phyloP scores from a whole-genome alignment of 139 green algal species.

The Deuterostichococcus epilithicus region DNA sequence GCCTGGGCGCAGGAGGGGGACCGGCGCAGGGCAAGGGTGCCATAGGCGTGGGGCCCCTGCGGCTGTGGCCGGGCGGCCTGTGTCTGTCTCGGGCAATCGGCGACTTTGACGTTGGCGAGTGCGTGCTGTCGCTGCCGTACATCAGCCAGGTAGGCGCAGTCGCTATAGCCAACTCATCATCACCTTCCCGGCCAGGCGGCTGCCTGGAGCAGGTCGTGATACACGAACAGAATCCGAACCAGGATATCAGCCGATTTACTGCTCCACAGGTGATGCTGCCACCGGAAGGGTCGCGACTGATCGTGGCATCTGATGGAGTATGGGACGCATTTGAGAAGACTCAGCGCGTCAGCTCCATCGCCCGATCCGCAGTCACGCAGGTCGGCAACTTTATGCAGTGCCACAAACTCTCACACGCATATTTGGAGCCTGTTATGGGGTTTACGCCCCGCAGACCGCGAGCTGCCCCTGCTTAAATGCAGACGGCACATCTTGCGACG shows the following conservation, averaged over 20 bases:
- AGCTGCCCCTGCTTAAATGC: too few species aligned
- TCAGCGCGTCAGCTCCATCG: slow-evolving; percentile 15
- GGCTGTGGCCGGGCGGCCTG: slow-evolving; percentile 88
- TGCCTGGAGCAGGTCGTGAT: not conserved
- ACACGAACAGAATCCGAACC: not conserved
- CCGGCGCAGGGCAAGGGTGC: slow-evolving; percentile 13
- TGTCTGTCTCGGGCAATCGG: slow-evolving; percentile 81
- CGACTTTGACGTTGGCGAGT: slow-evolving; percentile 79
- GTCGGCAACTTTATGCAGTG: slow-evolving; percentile 7
- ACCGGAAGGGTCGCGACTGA: slow-evolving; percentile 49
- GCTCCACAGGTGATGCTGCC: slow-evolving; percentile 58
- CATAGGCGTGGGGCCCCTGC: slow-evolving; percentile 76
- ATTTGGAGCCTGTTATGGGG: too few species aligned
- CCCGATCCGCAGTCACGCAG: slow-evolving; percentile 9
- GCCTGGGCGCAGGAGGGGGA: slow-evolving; percentile 9
- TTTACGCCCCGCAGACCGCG: too few species aligned
- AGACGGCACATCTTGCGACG: too few species aligned
- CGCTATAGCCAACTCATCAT: too few species aligned
- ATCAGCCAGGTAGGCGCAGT: slow-evolving; percentile 85
- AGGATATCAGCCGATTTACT: not conserved
- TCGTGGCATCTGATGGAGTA: slow-evolving; percentile 84
- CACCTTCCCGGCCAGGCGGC: not conserved
- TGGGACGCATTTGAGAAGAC: slow-evolving; percentile 83
- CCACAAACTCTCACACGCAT: not conserved
- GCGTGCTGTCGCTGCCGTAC: slow-evolving; percentile 78